phyloP scores from a whole-genome alignment of 371 early-diverging fungal genomes.

The Haplosporangium sp. region DNA sequence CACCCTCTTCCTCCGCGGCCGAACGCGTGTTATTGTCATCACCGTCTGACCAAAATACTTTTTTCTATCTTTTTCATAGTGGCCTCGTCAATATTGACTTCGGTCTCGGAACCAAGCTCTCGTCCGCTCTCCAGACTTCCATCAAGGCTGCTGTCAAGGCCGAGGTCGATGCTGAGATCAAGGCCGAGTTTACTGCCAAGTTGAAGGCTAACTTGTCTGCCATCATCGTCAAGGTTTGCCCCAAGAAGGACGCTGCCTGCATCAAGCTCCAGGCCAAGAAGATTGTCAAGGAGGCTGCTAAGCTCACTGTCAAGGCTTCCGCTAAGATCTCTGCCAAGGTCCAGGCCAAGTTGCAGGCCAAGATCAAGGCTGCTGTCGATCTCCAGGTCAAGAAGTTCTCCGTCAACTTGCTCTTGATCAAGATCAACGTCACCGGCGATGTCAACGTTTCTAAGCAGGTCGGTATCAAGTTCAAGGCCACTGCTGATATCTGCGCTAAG shows the following conservation, averaged over 20 bases:
- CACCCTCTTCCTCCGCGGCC: not conserved
- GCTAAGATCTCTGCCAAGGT: slow-evolving; percentile 37
- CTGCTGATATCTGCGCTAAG: slow-evolving; percentile 27
- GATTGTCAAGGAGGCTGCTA: slow-evolving; percentile 41
- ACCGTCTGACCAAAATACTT: slow-evolving; percentile 1
- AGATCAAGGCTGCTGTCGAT: slow-evolving; percentile 45
- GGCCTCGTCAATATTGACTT: slow-evolving; percentile 40
- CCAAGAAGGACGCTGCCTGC: slow-evolving; percentile 45
- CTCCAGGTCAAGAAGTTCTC: slow-evolving; percentile 49
- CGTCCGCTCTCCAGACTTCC: slow-evolving; percentile 29
- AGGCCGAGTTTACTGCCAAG: slow-evolving; percentile 40
- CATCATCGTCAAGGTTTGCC: slow-evolving; percentile 48
- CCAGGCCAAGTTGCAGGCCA: slow-evolving; percentile 28
- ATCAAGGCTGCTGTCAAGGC: slow-evolving; percentile 54
- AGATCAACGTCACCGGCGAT: slow-evolving; percentile 39
- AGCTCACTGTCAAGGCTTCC: slow-evolving; percentile 50
- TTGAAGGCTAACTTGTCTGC: slow-evolving; percentile 36
- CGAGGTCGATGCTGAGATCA: slow-evolving; percentile 46
- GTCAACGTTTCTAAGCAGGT: slow-evolving; percentile 30
- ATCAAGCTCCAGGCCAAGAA: slow-evolving; percentile 40
- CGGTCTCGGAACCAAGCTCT: slow-evolving; percentile 37
- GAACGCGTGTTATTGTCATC: not conserved
- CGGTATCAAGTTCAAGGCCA: slow-evolving; percentile 41
- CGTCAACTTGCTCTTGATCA: slow-evolving; percentile 34
- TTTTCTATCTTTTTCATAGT: slow-evolving; percentile 6